Base-by-base conservation (phyloP, 768 basidiomycete genomes). In the Lactarius akahatsu region DNA sequence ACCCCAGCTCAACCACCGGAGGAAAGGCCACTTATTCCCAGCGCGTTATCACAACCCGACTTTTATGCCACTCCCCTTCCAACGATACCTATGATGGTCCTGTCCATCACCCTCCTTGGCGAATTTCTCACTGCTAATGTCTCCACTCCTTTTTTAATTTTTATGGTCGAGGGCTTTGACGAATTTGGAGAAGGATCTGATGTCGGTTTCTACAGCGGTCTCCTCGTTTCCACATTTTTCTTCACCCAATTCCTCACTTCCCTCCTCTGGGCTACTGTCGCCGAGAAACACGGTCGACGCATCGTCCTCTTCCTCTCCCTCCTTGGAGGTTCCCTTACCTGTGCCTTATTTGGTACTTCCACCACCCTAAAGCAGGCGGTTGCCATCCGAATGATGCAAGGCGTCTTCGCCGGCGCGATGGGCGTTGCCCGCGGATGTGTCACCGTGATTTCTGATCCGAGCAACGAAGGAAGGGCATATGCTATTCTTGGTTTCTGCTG, bases 231-330 rank as follows among this genome's bases (percentile, higher is more conserved):
- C 43, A 86, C 85, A 3, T 94, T 95, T 78, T 98, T 98, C 80
- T 79, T 97, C 71, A 94, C 96, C 2, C 97, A 99, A 73, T 98
- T 98, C 77, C 78, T 96, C 36, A 98, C 96, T 0, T 95, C 94
- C 34, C 78, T 99, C 38, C 81, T 98, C 63, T 99, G 97, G 96
- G 91, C 94, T 62, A 94, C 94, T n/a, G 86, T 96, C 26, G 96
- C 96, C 28, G 91, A 95, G 65, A 91, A 86, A 77, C 93, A 98
- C 74, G 94, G 95, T 50, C 84, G 87, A 47, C 87, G 96, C 18
- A 82, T 85, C 9, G 96, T 99, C 8, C 80, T 99, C 40, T 86
- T 89, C 58, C 81, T 92, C 30, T 94, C 94, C 57, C 80, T 99
- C 57, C 76, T 96, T 43, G 96, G 96, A 28, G 91, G 90, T 72